Evolutionary conservation across 2,329 filamentous ascomycete genomes (phyloP).

Genomic region (Scleromitrula shiraiana): DNA sequence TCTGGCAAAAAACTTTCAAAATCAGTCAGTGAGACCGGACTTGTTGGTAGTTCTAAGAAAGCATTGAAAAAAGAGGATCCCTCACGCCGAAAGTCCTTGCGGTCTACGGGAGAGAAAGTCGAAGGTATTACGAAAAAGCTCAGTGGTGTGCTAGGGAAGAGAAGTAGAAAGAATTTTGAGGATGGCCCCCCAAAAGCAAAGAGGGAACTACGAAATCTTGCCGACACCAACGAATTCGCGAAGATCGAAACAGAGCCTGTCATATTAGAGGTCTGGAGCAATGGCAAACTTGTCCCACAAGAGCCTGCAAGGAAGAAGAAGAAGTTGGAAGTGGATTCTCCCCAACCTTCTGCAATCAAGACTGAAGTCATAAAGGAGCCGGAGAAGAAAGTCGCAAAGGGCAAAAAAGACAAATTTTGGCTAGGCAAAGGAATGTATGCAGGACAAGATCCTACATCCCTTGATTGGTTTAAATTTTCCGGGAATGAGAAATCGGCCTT

Average conservation of each 20-base stretch:
- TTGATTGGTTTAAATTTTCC: constrained; percentile 22
- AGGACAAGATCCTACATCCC: constrained; percentile 52
- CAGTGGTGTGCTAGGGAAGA: constrained; percentile 53
- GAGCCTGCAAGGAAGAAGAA: constrained; percentile 32
- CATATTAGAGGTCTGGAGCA: constrained; percentile 53
- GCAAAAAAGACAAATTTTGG: constrained; percentile 41
- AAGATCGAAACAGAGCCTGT: constrained; percentile 52
- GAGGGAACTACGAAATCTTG: constrained; percentile 51
- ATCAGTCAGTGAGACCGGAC: constrained; percentile 22
- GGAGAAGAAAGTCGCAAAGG: constrained; percentile 17
- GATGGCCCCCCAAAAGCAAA: constrained; percentile 36
- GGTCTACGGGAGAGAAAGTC: constrained; percentile 36
- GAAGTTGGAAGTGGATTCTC: constrained; percentile 29
- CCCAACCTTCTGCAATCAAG: constrained; percentile 7
- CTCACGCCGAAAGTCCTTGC: constrained; percentile 32
- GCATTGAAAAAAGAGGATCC: constrained; percentile 24
- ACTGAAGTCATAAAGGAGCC: not conserved
- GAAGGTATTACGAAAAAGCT: constrained; percentile 39
- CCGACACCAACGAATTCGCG: constrained; percentile 55
- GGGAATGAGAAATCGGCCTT: constrained; percentile 10
- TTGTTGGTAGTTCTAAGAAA: constrained; percentile 25
- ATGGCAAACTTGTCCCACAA: constrained; percentile 49
- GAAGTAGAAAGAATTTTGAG: constrained; percentile 46
- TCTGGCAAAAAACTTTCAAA: constrained; percentile 35
- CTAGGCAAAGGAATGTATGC: constrained; percentile 77